Base-by-base conservation (phyloP, 75 land plant species). In the Sequoiadendron giganteum region DNA sequence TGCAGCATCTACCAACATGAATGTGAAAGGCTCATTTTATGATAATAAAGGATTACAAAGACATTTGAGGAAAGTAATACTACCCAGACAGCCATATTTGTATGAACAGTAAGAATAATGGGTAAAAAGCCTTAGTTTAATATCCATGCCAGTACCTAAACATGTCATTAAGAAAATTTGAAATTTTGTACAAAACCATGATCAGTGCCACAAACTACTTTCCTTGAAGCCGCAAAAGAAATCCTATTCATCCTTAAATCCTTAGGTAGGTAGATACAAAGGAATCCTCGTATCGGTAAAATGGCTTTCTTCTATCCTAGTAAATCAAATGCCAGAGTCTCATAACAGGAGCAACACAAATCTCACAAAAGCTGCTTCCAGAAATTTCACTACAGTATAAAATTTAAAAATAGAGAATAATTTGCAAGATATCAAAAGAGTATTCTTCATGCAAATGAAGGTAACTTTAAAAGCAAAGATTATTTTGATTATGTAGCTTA, bases 401-500 rank as follows among this genome's bases (percentile, higher is more conserved):
- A 43, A 43, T 18, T 80, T 18, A 2, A 80, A 80, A 80, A 43
- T 18, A 19, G 47, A 80, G n/a, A 80, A 43, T 9, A 25, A 40
- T 80, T 80, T 80, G 43, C 15, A n/a, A n/a, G 32, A 45, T 10
- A 28, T 82, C 11, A 47, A 1, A 43, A 28, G 1, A 82, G 32
- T 1, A 82, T 40, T 5, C 6, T 3, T 28, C 52, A 43, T 82
- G 52, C 25, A 5, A 82, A 4, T 82, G 13, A 82, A 47, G 52
- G 34, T 82, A 47, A 82, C 84, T 79, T 79, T 43, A 45, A 32
- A 45, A 28, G n/a, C 52, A 82, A 82, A 28, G 6, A 47, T 10
- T 13, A 75, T 10, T 43, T 81, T 81, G 10, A 78, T 78, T 7
- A 14, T 39, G 19, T 82, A 72, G 38, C 61, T 90, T 87, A 98